Conservation (phyloP, 176 grass and related monocot genomes). For the Alloteropsis semialata region DNA sequence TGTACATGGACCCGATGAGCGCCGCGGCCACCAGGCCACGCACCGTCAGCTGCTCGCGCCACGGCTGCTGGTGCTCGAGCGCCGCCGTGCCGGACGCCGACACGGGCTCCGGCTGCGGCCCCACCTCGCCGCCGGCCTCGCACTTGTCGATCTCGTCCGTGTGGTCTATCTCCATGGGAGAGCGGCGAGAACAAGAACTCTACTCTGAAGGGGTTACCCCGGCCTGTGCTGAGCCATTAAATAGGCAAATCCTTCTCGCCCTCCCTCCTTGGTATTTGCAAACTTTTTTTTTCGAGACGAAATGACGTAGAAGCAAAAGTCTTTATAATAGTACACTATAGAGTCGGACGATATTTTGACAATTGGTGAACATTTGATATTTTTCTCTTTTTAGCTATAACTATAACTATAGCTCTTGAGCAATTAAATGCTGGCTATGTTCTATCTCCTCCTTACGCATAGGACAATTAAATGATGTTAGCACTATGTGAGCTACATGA, state of each 20-base stretch:
- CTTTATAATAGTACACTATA: too few species aligned
- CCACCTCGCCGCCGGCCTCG: slow-evolving; percentile 1
- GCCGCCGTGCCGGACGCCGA: neutral
- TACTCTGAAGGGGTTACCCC: neutral
- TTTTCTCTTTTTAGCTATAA: too few species aligned
- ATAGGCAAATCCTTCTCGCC: neutral
- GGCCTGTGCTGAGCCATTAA: neutral
- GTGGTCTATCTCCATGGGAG: slow-evolving; percentile 23
- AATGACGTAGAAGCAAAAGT: neutral
- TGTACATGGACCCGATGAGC: slow-evolving; percentile 70
- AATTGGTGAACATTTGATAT: too few species aligned
- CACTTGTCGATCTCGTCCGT: slow-evolving; percentile 23
- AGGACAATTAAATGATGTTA: too few species aligned
- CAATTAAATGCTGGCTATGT: too few species aligned
- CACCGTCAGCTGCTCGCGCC: slow-evolving; percentile 63
- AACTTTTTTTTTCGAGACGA: neutral
- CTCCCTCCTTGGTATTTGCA: too few species aligned
- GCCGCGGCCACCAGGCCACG: slow-evolving; percentile 62
- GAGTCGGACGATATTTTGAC: too few species aligned
- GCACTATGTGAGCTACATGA: too few species aligned
- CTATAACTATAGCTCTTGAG: too few species aligned
- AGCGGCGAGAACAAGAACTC: neutral
- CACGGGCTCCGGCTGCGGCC: neutral
- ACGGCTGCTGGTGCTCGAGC: slow-evolving; percentile 31
- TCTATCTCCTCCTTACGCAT: too few species aligned